Evolutionary conservation across 208 protist genomes (phyloP).

Genomic region (Wallacemonas collosoma): DNA sequence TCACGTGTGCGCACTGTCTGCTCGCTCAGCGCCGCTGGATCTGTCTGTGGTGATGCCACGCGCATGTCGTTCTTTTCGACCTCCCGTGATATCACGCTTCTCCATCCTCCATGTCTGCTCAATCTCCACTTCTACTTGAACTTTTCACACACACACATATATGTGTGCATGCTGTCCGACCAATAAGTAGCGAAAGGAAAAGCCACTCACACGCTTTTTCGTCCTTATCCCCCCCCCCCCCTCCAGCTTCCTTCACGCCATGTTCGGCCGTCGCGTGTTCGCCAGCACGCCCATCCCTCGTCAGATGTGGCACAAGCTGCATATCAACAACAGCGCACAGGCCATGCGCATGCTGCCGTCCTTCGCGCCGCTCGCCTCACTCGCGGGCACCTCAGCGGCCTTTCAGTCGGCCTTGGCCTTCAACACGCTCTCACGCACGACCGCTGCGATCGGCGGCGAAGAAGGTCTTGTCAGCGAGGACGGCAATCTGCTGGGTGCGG

Average conservation of each 20-base stretch:
- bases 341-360: conserved; percentile 46
- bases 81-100: background rate
- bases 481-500: conserved; percentile 32
- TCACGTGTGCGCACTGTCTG: too few relatives aligned
- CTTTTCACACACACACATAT: background rate
- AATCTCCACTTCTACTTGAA: conserved; percentile 2
- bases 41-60: too few relatives aligned
- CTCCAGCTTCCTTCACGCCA: conserved; percentile 14
- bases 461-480: conserved; percentile 35
- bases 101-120: background rate
- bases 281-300: conserved; percentile 74
- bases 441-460: conserved; percentile 31
- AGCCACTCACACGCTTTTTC: background rate
- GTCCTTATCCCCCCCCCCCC: background rate
- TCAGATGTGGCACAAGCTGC: conserved; percentile 63
- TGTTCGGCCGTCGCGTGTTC: conserved; percentile 85
- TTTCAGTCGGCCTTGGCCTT: conserved; percentile 39
- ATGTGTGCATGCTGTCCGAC: background rate
- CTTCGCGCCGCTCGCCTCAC: conserved; percentile 24
- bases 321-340: conserved; percentile 60
- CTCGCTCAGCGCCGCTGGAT: too few relatives aligned
- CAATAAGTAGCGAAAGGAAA: background rate
- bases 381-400: conserved; percentile 19
- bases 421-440: conserved; percentile 36
- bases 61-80: background rate